These are phyloP conservation scores for Acacia melanoxylon DNA, from an alignment of 306 rosid genomes.

Conservation along the genomic window DNA sequence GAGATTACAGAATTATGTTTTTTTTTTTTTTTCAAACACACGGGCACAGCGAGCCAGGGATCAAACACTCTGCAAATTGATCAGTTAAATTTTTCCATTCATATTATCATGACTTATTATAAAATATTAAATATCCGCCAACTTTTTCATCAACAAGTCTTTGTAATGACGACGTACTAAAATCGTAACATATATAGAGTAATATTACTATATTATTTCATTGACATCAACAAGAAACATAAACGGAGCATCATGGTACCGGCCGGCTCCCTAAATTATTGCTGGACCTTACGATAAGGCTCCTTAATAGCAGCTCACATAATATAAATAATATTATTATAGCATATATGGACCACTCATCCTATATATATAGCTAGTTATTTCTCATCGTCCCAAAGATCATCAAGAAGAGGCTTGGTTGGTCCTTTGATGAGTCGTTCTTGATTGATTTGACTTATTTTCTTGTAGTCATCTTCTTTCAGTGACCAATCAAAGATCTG, in stretches of 20 bases:
- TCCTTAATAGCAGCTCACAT: no score
- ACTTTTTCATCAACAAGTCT: neutral
- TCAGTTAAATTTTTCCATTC: no score
- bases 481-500: conserved; percentile 44
- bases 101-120: no score
- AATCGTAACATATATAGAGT: neutral
- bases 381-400: conserved; percentile 44
- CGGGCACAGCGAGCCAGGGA: no score
- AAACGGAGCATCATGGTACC: neutral
- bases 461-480: conserved; percentile 39
- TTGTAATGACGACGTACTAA: neutral
- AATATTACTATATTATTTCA: neutral
- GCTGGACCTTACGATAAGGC: no score
- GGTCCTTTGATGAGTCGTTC: conserved; percentile 50
- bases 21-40: no score
- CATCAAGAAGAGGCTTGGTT: conserved; percentile 52
- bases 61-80: no score
- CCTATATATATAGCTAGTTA: neutral
- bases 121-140: neutral
- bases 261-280: neutral
- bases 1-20: no score
- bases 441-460: conserved; percentile 42
- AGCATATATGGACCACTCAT: no score
- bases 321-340: no score
- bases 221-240: neutral